Evolutionary conservation across 176 grass and related monocot species (phyloP).

Genomic region (Aegilops speltoides): DNA sequence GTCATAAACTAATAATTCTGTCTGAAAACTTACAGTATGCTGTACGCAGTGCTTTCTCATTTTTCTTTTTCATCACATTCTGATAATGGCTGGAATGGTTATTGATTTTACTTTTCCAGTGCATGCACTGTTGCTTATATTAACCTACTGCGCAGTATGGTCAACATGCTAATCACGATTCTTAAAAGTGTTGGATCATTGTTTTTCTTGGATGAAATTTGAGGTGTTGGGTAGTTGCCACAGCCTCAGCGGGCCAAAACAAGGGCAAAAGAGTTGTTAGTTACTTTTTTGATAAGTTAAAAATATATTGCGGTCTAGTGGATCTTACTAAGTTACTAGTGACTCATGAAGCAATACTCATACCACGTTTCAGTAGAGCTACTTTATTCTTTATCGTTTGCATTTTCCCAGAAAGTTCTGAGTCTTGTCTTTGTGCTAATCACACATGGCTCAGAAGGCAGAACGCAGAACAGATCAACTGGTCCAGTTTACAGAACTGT

Average conservation of each 20-base stretch:
- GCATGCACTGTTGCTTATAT: neutral
- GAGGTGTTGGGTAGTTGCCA: neutral
- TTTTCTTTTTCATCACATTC: neutral
- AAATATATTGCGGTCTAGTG: neutral
- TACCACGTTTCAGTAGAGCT: neutral
- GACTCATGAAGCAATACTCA: neutral
- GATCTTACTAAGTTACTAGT: slow-evolving; percentile 4
- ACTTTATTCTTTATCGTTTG: neutral
- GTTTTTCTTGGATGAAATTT: neutral
- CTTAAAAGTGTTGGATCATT: neutral
- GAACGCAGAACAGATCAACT: neutral
- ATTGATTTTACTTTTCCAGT: neutral
- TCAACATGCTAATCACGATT: neutral
- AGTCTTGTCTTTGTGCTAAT: neutral
- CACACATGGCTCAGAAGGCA: neutral
- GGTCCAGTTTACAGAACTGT: neutral
- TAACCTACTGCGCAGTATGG: neutral
- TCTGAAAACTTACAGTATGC: neutral
- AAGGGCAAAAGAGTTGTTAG: neutral
- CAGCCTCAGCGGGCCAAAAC: neutral
- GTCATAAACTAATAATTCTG: neutral
- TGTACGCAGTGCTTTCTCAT: neutral
- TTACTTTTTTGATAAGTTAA: neutral
- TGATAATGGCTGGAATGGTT: slow-evolving; percentile 3
- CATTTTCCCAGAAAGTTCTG: neutral